Conservation (phyloP, 805 yeast species). For the Maudiozyma saulgeensis region DNA sequence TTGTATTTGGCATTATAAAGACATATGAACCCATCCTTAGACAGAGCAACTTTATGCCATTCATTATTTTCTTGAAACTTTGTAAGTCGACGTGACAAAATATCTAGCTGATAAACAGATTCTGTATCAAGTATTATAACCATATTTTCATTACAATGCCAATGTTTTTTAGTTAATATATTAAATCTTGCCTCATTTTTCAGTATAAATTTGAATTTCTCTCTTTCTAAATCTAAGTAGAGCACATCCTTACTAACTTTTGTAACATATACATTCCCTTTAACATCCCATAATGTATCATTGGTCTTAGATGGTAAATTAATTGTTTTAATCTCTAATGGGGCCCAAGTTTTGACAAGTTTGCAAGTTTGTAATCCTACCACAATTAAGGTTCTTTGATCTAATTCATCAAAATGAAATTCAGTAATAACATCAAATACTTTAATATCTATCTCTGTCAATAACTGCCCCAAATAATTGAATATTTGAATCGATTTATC, state of each 20-base stretch:
- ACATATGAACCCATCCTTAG: constrained; percentile 36
- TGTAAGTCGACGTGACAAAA: constrained; percentile 3
- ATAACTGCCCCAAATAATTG: constrained; percentile 30
- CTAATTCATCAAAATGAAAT: constrained; percentile 13
- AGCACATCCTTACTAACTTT: constrained; percentile 18
- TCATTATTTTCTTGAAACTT: constrained; percentile 9
- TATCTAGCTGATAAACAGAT: constrained; percentile 11
- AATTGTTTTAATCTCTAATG: constrained; percentile 11
- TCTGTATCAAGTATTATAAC: constrained; percentile 20
- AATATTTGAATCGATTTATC: constrained; percentile 25
- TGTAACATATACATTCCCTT: constrained; percentile 13
- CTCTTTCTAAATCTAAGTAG: constrained; percentile 1
- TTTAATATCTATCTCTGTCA: constrained; percentile 6
- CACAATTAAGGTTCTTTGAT: constrained; percentile 9
- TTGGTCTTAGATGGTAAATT: constrained; percentile 7
- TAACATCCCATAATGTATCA: constrained; percentile 27
- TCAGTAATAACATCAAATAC: constrained; percentile 12
- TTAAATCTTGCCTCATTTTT: constrained; percentile 15
- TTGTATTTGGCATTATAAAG: constrained; percentile 34
- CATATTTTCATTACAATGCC: constrained; percentile 17
- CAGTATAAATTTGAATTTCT: constrained; percentile 8
- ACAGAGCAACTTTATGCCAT: constrained; percentile 23
- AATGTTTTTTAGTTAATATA: constrained; percentile 23
- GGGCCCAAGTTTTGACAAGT: constrained; percentile 13
- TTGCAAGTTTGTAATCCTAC: constrained; percentile 12